Conservation (phyloP, 371 early-diverging fungal species). For the Mortierella sp. region DNA sequence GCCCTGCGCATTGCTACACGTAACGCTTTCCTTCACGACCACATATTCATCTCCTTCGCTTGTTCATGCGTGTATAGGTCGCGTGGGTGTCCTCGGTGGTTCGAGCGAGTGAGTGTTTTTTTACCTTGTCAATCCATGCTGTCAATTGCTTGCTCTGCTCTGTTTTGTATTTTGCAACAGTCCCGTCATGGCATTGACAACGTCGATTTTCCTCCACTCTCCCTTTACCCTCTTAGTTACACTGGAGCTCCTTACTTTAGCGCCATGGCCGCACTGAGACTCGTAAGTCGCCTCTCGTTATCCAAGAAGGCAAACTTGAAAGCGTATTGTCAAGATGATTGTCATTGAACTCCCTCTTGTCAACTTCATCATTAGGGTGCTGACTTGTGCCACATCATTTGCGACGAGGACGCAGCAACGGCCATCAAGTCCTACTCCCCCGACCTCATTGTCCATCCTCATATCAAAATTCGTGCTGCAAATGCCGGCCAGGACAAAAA, state of each 20-base stretch:
- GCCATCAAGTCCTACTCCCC: conserved; percentile 77
- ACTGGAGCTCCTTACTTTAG: conserved; percentile 90
- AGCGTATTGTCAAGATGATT: background rate
- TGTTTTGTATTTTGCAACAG: background rate
- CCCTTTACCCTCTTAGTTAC: conserved; percentile 38
- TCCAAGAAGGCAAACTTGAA: background rate
- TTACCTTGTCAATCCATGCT: no score
- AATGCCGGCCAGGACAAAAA: conserved; percentile 12
- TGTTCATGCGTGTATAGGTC: conserved; percentile 57
- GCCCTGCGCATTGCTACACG: no score
- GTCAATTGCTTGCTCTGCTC: no score
- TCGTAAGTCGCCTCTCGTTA: conserved; percentile 64
- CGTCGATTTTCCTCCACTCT: background rate
- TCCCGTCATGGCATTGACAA: background rate
- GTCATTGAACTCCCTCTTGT: background rate
- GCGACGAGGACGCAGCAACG: conserved; percentile 83
- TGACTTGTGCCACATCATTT: conserved; percentile 93
- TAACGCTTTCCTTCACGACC: no score
- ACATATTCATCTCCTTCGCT: no score
- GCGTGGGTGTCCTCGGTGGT: conserved; percentile 81
- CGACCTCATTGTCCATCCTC: conserved; percentile 78
- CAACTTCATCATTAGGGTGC: conserved; percentile 74
- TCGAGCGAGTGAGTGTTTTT: conserved; percentile 78
- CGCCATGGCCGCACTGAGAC: conserved; percentile 80
- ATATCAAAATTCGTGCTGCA: conserved; percentile 57